These are phyloP conservation scores for Periglandula ipomoeae DNA, from an alignment of 2,329 filamentous ascomycete species.

Conservation along the genomic window DNA sequence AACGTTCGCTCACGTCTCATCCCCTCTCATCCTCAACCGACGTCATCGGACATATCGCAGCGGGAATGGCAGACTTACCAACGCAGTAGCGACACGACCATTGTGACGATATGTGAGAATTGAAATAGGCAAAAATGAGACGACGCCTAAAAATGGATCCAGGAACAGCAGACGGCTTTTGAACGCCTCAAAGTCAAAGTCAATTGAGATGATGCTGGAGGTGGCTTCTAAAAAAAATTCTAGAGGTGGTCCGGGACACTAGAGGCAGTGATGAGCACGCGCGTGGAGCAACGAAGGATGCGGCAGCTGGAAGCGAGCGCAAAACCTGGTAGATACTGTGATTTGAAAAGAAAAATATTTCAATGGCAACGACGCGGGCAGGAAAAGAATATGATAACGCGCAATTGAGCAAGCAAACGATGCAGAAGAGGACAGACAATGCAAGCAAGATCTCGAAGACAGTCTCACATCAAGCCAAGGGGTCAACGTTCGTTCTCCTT, in stretches of 20 bases:
- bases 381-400: neutral
- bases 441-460: no score
- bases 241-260: neutral
- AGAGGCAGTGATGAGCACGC: neutral
- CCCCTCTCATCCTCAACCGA: neutral
- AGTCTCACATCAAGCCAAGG: neutral
- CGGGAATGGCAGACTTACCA: slow-evolving; percentile 15
- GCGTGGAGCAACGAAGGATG: neutral
- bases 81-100: slow-evolving; percentile 19
- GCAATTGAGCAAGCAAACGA: neutral
- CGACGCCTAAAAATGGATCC: neutral
- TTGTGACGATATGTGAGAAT: neutral
- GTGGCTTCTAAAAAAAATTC: neutral
- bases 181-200: slow-evolving; percentile 2
- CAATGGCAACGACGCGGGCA: neutral
- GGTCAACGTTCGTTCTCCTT: no score
- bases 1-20: neutral
- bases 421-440: neutral
- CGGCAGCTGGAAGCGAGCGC: neutral
- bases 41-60: neutral
- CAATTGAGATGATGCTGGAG: neutral
- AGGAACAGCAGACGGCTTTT: neutral
- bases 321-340: no score
- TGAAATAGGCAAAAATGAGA: neutral
- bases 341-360: no score